Base-by-base conservation (phyloP, 2,329 filamentous ascomycete species). In the Diaporthe citri region DNA sequence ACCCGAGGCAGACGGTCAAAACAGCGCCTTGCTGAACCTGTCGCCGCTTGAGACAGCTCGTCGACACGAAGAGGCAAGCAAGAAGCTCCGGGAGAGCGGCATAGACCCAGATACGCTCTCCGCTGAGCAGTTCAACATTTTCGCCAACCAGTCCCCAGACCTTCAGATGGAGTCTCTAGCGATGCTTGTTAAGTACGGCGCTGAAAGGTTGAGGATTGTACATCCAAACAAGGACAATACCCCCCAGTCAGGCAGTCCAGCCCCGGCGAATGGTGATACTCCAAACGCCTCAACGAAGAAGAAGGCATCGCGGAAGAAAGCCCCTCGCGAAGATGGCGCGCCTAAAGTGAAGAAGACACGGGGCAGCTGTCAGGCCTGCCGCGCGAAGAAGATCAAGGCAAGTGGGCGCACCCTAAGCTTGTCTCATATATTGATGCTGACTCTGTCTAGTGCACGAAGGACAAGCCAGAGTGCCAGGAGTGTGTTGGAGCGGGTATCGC, bases 101-200 rank as follows among this genome's bases (percentile, higher is more conserved):
- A 85, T 91, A n/a, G 86, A 90, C 51, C 89, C 88, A 1, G 81
- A 83, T 2, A 88, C 88, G 0, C 82, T 91, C 13, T 89, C 88
- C 0, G 76, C 81, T 5, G 89, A 91, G 60, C 90, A 91, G 78
- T 90, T 91, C 76, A 87, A 83, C 77, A 91, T 91, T 22, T 90
- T 92, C 77, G 85, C 89, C 12, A 91, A 92, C 72, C 90, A 92
- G 80, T 87, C 89, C 0, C 89, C 89, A 0, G 85, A 87, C 4
- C 80, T 91, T 8, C 90, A 91, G 77, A 82, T 83, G 71, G 85
- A 89, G 71, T 91, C 90, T 0, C 81, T 92, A 20, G 85, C 83
- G 1, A 89, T 92, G 89, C 83, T 91, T 15, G 85, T 86, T 0
- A 87, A 86, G 78, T 91, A 91, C 73, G 90, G 90, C 28, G 89